phyloP scores from a whole-genome alignment of 2,329 filamentous ascomycete species.

The Corniculantispora saksenae region DNA sequence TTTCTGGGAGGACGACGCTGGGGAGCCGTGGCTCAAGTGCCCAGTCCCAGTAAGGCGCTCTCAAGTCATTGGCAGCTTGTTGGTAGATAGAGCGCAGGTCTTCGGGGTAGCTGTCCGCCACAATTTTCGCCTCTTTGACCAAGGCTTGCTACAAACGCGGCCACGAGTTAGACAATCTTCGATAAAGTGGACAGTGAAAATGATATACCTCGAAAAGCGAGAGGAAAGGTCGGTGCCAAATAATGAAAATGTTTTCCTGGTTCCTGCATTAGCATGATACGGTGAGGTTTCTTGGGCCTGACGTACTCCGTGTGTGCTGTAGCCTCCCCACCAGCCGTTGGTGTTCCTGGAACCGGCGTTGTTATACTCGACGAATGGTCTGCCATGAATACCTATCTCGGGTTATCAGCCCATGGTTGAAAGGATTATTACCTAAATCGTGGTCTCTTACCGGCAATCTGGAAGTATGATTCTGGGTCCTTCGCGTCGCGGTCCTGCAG shows the following conservation, averaged over 20 bases:
- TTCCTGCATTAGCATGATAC: neutral
- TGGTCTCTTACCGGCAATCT: constrained; percentile 44
- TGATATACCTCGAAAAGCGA: constrained; percentile 55
- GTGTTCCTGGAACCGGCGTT: constrained; percentile 34
- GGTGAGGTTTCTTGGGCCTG: neutral
- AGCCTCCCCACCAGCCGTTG: constrained; percentile 38
- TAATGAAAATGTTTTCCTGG: constrained; percentile 49
- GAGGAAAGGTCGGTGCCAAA: constrained; percentile 60
- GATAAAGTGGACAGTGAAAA: neutral
- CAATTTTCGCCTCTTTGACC: constrained; percentile 44
- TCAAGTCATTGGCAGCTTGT: constrained; percentile 46
- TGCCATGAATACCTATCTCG: constrained; percentile 42
- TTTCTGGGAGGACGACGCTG: constrained; percentile 34
- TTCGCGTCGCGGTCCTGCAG: constrained; percentile 43
- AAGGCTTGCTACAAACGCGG: constrained; percentile 48
- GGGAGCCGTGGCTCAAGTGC: constrained; percentile 45
- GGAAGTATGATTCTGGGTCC: constrained; percentile 51
- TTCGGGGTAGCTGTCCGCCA: constrained; percentile 46
- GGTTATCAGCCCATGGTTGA: constrained; percentile 11
- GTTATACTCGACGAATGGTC: constrained; percentile 46
- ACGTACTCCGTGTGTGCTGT: constrained; percentile 50
- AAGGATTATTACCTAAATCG: neutral
- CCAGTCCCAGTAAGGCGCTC: constrained; percentile 60
- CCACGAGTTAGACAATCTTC: neutral
- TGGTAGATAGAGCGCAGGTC: constrained; percentile 38